These are phyloP conservation scores for Daldinia sp. DNA, from an alignment of 2,329 filamentous ascomycete species.

Conservation along the genomic window DNA sequence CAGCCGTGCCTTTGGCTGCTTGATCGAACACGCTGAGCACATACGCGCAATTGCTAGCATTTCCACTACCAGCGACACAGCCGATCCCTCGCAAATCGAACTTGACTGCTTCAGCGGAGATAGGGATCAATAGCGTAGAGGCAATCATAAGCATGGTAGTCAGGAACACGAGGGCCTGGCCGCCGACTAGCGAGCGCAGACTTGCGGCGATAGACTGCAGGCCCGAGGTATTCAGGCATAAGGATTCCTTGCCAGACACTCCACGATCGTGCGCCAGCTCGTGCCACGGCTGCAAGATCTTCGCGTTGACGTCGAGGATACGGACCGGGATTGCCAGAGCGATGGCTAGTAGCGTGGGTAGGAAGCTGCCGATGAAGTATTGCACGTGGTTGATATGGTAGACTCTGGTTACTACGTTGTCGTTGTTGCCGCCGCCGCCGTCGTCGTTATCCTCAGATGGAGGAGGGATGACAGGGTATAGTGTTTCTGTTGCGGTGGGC, in stretches of 20 bases:
- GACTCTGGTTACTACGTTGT: constrained; percentile 1
- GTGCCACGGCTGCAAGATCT: constrained; percentile 54
- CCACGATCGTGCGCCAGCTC: constrained; percentile 52
- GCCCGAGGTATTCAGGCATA: constrained; percentile 47
- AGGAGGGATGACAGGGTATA: constrained; percentile 31
- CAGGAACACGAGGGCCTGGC: constrained; percentile 47
- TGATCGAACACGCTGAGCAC: constrained; percentile 47
- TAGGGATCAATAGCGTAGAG: constrained; percentile 49
- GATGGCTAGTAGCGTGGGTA: constrained; percentile 43
- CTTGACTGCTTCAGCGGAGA: constrained; percentile 49
- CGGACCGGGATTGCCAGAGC: constrained; percentile 41
- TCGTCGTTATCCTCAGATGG: neutral
- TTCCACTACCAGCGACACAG: constrained; percentile 40
- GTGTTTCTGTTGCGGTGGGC: constrained; percentile 42
- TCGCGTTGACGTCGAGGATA: constrained; percentile 46
- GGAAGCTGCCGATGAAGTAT: constrained; percentile 46
- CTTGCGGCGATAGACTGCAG: constrained; percentile 42
- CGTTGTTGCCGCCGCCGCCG: neutral
- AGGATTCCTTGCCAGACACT: constrained; percentile 50
- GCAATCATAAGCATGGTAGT: constrained; percentile 46
- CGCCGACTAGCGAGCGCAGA: constrained; percentile 42
- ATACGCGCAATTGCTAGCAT: constrained; percentile 49
- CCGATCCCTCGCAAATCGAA: constrained; percentile 48
- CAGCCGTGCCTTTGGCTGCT: constrained; percentile 46
- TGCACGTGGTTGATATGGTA: constrained; percentile 36